Evolutionary conservation across 169 alveolate genomes (phyloP), one percentile per base, ranked within the genome.

Genomic region (Plasmodium berghei): DNA sequence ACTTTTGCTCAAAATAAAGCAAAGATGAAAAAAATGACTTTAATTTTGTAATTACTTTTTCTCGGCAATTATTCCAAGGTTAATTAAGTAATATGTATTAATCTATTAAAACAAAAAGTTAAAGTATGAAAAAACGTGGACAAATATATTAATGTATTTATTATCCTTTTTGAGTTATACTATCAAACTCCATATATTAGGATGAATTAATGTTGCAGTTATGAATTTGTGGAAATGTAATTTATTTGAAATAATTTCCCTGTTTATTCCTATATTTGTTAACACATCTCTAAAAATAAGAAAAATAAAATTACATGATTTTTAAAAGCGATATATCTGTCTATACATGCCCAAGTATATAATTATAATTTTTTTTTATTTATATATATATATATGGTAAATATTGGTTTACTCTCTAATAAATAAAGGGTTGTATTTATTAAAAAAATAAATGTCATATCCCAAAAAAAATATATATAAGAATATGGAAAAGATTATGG

Each of bases 21-120:
- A 28, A 28, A 28, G 26, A 22, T 22, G 26, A 22, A 12, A 56
- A 52, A 49, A 14, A 8, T 34, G 55, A 49, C 48, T 74, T 16
- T 46, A 8, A 9, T 24, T 10, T 26, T 10, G 22, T 22, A 9
- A 24, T 69, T 75, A 75, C 89, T 42, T 63, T 42, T 63, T 75
- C 56, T 75, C 89, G 28, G 63, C 61, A 18, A 63, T 46, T 40
- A 64, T 75, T 20, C 89, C 89, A 9, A 75, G 62, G 49, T 75
- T 75, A 66, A 75, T 75, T 20, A 75, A 63, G 34, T 75, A 75
- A 49, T 75, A 75, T 14, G 70, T 69, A 28, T 75, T 75, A 63
- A 75, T 75, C 89, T 75, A 45, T 45, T 9, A 55, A 8, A 69
- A 22, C 24, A 56, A 8, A 12, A 20, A 63, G 4, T 1, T 1